These are phyloP conservation scores for Cucumis hystrix DNA, from an alignment of 306 rosid species.

Conservation along the genomic window DNA sequence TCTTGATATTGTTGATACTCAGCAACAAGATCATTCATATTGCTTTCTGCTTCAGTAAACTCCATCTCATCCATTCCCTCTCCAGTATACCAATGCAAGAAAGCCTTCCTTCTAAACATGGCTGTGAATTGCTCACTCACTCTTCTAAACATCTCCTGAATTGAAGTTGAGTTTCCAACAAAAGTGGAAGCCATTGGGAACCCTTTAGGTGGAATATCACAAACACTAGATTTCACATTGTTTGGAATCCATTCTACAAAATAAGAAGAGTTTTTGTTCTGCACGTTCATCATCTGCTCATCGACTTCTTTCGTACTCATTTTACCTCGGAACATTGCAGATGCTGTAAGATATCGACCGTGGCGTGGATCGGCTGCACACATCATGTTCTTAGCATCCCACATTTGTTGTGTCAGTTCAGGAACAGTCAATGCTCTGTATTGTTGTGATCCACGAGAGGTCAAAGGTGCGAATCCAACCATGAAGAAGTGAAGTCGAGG, in stretches of 20 bases:
- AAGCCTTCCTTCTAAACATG: slow-evolving; percentile 75
- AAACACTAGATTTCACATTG: slow-evolving; percentile 67
- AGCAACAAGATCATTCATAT: slow-evolving; percentile 73
- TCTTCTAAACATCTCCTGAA: slow-evolving; percentile 72
- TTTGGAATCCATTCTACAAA: slow-evolving; percentile 48
- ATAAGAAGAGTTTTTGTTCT: slow-evolving; percentile 61
- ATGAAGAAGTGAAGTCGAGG: slow-evolving; percentile 74
- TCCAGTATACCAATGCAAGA: slow-evolving; percentile 23
- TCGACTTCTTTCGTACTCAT: slow-evolving; percentile 2
- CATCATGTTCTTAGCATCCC: slow-evolving; percentile 10
- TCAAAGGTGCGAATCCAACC: slow-evolving; percentile 44
- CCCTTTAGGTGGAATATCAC: slow-evolving; percentile 59
- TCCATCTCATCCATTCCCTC: slow-evolving; percentile 9
- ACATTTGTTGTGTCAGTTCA: slow-evolving; percentile 77
- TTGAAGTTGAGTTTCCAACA: slow-evolving; percentile 63
- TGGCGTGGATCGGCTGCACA: slow-evolving; percentile 4
- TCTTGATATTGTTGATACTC: slow-evolving; percentile 79
- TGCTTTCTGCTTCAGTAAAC: slow-evolving; percentile 23
- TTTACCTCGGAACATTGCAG: slow-evolving; percentile 61
- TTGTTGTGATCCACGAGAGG: slow-evolving; percentile 52
- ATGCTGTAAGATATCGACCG: slow-evolving; percentile 39
- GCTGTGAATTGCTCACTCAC: slow-evolving; percentile 72
- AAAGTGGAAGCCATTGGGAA: slow-evolving; percentile 57
- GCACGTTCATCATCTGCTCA: slow-evolving; percentile 29
- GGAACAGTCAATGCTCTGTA: slow-evolving; percentile 45